Base-by-base conservation (phyloP, 768 basidiomycete genomes). In the Russula lepida region DNA sequence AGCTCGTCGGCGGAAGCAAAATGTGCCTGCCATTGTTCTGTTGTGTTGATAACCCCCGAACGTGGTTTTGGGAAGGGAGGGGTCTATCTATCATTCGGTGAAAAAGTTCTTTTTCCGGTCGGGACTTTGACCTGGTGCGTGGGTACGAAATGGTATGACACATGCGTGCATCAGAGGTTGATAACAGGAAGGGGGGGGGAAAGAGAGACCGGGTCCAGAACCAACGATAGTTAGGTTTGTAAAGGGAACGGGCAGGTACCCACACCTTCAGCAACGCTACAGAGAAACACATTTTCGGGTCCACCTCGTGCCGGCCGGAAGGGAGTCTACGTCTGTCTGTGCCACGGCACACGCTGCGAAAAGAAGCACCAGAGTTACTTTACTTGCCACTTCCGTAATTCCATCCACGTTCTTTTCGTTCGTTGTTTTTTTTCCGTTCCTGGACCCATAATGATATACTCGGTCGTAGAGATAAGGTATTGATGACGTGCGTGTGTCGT, bases 31-130 rank as follows among this genome's bases (percentile, higher is more conserved):
- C 39, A 19, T 21, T 39, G 23, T n/a, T 13, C n/a, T 35, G 21
- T 33, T n/a, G n/a, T n/a, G n/a, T 8, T 21, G 48, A 44, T 55
- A 56, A 56, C 60, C 60, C 60, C 17, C 33, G 33, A 61, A 61
- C 60, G 60, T 61, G 54, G 54, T 39, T 23, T 4, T 12, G 19
- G 54, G n/a, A 6, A 47, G 47, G 49, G 19, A 19, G 4, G 4
- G 35, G 15, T 33, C 3, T 19, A 41, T 21, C 43, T 44, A 44
- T 44, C 43, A 44, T 3, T 23, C 8, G 43, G 21, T 3, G 6
- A 7, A 8, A 21, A 44, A 21, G 9, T 44, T 44, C 11, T 21
- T 44, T 11, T 43, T 21, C n/a, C n/a, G 54, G 30, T 56, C 23
- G 43, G 41, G 30, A 44, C 49, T 33, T 19, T 56, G 41, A 25